These are phyloP conservation scores for Brasilioporus rufonigricans DNA, from an alignment of 768 basidiomycete species.

Conservation along the genomic window DNA sequence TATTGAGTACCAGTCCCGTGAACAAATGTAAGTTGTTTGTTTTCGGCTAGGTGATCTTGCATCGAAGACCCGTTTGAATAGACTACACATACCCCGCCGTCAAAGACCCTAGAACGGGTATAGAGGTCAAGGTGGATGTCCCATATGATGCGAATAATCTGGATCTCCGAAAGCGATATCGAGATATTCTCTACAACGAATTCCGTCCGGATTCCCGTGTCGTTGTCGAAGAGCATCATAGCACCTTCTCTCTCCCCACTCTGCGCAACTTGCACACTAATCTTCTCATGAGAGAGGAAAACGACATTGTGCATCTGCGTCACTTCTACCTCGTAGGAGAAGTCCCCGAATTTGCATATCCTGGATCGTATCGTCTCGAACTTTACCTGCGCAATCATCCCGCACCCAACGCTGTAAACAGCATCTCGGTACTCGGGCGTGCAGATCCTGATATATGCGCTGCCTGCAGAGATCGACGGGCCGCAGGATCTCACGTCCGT, in stretches of 20 bases:
- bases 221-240: neutral
- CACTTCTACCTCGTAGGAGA: slow-evolving; percentile 4
- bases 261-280: neutral
- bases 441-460: slow-evolving; percentile 3
- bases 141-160: slow-evolving; percentile 4
- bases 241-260: neutral
- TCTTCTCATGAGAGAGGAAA: slow-evolving; percentile 2
- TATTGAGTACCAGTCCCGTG: neutral
- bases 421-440: slow-evolving; percentile 12
- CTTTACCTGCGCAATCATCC: slow-evolving; percentile 1
- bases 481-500: slow-evolving; percentile 7
- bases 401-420: slow-evolving; percentile 9
- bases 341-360: slow-evolving; percentile 16
- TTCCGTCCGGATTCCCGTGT: neutral
- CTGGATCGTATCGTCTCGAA: slow-evolving; percentile 21
- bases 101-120: neutral
- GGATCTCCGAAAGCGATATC: slow-evolving; percentile 1
- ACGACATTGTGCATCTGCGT: neutral
- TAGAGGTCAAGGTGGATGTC: slow-evolving; percentile 10
- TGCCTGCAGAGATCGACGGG: slow-evolving; percentile 11
- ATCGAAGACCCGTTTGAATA: neutral
- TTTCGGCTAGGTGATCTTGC: neutral
- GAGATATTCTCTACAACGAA: neutral
- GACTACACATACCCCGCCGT: slow-evolving; percentile 22
- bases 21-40: slow-evolving; percentile 10